Evolutionary conservation across 177 flowering plant genomes (phyloP), one percentile per base, ranked within the genome.

Genomic region (Vitis hybrid): DNA sequence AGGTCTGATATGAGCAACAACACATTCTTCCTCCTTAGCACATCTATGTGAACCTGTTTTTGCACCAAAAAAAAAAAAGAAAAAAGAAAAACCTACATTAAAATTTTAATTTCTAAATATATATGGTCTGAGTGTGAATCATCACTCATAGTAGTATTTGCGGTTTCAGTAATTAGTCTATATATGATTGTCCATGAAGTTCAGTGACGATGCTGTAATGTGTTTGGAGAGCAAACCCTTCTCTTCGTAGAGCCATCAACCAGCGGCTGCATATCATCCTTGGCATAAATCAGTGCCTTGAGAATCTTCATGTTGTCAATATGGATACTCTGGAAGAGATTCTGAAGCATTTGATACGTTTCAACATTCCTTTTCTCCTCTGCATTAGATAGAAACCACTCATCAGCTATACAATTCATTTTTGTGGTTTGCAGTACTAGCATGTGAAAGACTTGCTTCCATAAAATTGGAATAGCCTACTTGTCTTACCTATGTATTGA

Each of bases 291-390:
- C 66, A 88, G 55, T 3, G 79, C 74, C 78, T 62, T 85, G 52
- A 88, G 81, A 58, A 86, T 65, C 68, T 71, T 84, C 74, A 73
- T 71, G 76, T 85, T 87, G 75, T 88, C 92, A 11, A 81, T 51
- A 62, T 87, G 90, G n/a, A 62, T 50, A 10, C 52, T 76, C 6
- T 80, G 75, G n/a, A 87, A 71, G 32, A 85, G 78, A 19, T 72
- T 63, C 6, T 52, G 50, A 40, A 88, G 84, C 49, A 51, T 80
- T 11, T 71, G 64, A n/a, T 54, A 84, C 15, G 76, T 68, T 62
- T 87, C 92, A 2, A 55, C 40, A 11, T 76, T 70, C 56, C 14
- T 82, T 78, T 74, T 86, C 62, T 78, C 80, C 13, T 79, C 92
- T 88, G 84, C 78, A 77, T 15, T 30, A 27, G 18, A 21, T 3